A percentile compares a stretch with the other conserved stretches of the same genome.
These are phyloP conservation scores for Nicotiana otophora DNA, from an alignment of 257 asterid species.

Conservation along the genomic window DNA sequence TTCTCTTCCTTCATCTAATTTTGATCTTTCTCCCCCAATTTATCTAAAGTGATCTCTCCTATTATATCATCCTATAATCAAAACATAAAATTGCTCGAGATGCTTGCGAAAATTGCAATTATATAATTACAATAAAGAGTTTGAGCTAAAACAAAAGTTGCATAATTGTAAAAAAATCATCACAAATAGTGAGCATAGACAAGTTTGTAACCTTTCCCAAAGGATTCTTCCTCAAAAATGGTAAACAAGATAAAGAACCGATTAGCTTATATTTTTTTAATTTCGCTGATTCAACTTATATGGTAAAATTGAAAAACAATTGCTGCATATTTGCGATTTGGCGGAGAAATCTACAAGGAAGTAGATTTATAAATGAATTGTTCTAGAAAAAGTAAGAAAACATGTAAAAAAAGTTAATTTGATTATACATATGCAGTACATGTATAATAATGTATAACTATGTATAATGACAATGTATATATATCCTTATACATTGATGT, in stretches of 20 bases:
- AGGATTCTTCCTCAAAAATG: neutral
- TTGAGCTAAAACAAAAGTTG: neutral
- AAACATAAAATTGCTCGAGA: neutral
- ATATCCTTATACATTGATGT: too few species aligned
- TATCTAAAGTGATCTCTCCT: slow-evolving; percentile 21
- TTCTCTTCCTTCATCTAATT: slow-evolving; percentile 22
- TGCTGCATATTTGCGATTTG: too few species aligned
- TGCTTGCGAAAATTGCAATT: neutral
- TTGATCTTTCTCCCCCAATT: slow-evolving; percentile 23
- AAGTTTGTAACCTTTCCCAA: neutral
- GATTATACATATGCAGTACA: too few species aligned
- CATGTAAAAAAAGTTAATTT: too few species aligned
- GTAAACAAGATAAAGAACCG: neutral
- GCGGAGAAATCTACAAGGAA: too few species aligned
- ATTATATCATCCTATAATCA: slow-evolving; percentile 35
- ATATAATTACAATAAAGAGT: neutral
- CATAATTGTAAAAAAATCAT: neutral
- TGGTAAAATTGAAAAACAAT: too few species aligned
- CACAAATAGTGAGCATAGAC: neutral
- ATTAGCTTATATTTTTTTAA: too few species aligned
- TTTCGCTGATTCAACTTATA: too few species aligned
- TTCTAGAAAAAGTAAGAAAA: too few species aligned
- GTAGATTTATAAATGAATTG: too few species aligned
- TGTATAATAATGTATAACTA: too few species aligned
- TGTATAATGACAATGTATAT: too few species aligned